Percentiles rank a stretch among this genome's conserved stretches.
These are phyloP conservation scores for Cantharellus anzutake DNA, from an alignment of 768 basidiomycete species.

Conservation along the genomic window DNA sequence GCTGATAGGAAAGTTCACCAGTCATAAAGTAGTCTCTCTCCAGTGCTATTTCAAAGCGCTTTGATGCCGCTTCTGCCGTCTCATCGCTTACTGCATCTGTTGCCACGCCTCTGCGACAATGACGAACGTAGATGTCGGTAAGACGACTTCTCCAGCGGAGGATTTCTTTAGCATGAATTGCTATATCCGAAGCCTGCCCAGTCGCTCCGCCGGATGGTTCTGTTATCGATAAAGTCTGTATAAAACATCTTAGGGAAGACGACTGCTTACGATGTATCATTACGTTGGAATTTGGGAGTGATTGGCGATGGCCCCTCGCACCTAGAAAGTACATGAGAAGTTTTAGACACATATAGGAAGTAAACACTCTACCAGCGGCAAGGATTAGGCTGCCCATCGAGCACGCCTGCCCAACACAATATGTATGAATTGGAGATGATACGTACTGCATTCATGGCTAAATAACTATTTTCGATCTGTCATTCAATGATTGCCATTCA, in stretches of 20 bases:
- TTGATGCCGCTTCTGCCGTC: not conserved
- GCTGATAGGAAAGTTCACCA: slow-evolving; percentile 3
- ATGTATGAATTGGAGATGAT: slow-evolving; percentile 87
- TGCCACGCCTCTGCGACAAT: slow-evolving; percentile 34
- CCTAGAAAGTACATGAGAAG: slow-evolving; percentile 20
- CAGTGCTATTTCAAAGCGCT: slow-evolving; percentile 51
- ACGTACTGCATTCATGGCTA: slow-evolving; percentile 43
- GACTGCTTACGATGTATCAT: slow-evolving; percentile 84
- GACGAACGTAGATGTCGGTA: slow-evolving; percentile 76
- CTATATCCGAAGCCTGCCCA: slow-evolving; percentile 90
- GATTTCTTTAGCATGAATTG: slow-evolving; percentile 95
- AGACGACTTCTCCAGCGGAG: slow-evolving; percentile 67
- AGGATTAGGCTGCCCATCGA: slow-evolving; percentile 92
- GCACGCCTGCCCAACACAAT: slow-evolving; percentile 87
- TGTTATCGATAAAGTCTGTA: slow-evolving; percentile 15
- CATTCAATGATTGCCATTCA: slow-evolving; percentile 16
- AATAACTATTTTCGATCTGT: not conserved
- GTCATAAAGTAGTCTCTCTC: slow-evolving; percentile 97
- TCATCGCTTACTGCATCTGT: slow-evolving; percentile 11
- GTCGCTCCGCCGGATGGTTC: slow-evolving; percentile 94
- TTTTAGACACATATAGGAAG: slow-evolving; percentile 6
- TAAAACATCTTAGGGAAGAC: slow-evolving; percentile 4
- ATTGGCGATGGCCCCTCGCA: slow-evolving; percentile 78
- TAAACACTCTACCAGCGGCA: slow-evolving; percentile 38
- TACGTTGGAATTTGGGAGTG: slow-evolving; percentile 82